These are phyloP conservation scores for Pseudopithomyces maydicus DNA, from an alignment of 2,329 filamentous ascomycete species.

Conservation along the genomic window DNA sequence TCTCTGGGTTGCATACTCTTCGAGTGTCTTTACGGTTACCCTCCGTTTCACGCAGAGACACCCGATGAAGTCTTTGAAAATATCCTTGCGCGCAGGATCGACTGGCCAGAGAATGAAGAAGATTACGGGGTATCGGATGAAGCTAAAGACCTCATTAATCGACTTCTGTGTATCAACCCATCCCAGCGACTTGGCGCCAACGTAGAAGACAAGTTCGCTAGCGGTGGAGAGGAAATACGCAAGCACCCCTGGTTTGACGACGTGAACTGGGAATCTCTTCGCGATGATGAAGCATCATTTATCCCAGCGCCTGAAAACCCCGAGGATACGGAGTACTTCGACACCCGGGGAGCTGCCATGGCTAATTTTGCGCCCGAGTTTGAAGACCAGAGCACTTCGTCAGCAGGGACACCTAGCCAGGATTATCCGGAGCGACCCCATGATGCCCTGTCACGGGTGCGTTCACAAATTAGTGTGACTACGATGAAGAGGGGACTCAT, in stretches of 20 bases:
- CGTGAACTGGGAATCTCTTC: conserved; percentile 84
- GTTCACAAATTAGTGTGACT: conserved; percentile 79
- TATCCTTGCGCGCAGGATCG: conserved; percentile 85
- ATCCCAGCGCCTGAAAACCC: conserved; percentile 90
- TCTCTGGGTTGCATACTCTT: conserved; percentile 98
- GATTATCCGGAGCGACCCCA: conserved; percentile 91
- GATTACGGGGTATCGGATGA: conserved; percentile 77
- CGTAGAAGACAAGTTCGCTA: conserved; percentile 77
- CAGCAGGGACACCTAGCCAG: conserved; percentile 68
- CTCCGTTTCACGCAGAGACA: conserved; percentile 88
- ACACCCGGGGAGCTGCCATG: conserved; percentile 85
- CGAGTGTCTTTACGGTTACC: conserved; percentile 90
- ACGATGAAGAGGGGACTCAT: conserved; percentile 89
- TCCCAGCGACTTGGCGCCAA: conserved; percentile 84
- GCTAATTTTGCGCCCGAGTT: conserved; percentile 93
- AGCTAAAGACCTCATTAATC: conserved; percentile 93
- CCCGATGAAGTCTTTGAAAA: conserved; percentile 97
- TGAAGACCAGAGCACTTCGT: conserved; percentile 82
- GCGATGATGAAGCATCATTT: conserved; percentile 96
- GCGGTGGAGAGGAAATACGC: conserved; percentile 89
- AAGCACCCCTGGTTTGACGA: conserved; percentile 86
- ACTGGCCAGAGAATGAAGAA: conserved; percentile 86
- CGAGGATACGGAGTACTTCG: conserved; percentile 98
- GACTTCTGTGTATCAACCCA: conserved; percentile 83
- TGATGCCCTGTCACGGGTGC: conserved; percentile 87